phyloP scores from a whole-genome alignment of 2,329 filamentous ascomycete species.

The Neofusicoccum laricinum region DNA sequence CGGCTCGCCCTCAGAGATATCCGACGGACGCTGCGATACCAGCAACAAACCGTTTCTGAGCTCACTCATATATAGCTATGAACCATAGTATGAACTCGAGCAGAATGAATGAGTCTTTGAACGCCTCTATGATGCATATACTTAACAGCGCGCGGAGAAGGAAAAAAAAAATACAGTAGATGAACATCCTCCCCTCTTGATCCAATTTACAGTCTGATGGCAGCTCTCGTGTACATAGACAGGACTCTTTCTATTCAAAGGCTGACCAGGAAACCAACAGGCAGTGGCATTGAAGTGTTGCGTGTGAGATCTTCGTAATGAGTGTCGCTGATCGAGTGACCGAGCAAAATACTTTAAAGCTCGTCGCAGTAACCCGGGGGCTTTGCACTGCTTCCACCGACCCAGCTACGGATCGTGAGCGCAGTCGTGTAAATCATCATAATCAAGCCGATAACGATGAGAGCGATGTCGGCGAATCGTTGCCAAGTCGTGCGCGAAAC shows the following conservation, averaged over 20 bases:
- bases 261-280: background rate
- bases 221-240: background rate
- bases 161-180: background rate
- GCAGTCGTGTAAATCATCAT: conserved; percentile 92
- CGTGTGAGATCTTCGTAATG: background rate
- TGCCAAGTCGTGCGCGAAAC: conserved; percentile 69
- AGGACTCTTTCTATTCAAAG: background rate
- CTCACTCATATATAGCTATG: background rate
- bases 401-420: conserved; percentile 85
- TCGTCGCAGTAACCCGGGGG: conserved; percentile 63
- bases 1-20: background rate
- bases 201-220: background rate
- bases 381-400: conserved; percentile 53
- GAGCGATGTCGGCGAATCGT: conserved; percentile 67
- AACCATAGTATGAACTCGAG: no score
- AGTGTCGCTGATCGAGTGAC: background rate
- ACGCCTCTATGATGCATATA: conserved; percentile 12
- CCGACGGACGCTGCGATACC: background rate
- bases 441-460: conserved; percentile 78
- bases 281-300: background rate
- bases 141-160: background rate
- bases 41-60: background rate
- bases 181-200: background rate
- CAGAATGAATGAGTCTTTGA: background rate
- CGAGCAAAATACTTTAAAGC: background rate